Percentiles rank a stretch among this genome's conserved stretches.
These are phyloP conservation scores for Aspergillus carlsbadensis DNA, from an alignment of 495 filamentous ascomycete species.

Conservation along the genomic window DNA sequence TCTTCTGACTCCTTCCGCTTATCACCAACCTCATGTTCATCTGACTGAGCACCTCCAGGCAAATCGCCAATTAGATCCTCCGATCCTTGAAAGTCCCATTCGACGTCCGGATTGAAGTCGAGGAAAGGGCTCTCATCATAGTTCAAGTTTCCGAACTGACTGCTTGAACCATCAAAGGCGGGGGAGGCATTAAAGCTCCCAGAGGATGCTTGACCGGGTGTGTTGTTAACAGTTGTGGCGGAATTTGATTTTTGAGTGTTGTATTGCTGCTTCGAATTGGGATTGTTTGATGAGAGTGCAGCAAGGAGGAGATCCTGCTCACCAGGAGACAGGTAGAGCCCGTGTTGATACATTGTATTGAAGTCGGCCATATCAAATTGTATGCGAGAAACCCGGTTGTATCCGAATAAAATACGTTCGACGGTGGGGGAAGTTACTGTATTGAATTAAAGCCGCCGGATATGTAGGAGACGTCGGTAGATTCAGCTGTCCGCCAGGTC, in stretches of 20 bases:
- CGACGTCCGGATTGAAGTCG: conserved; percentile 75
- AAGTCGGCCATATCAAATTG: conserved; percentile 35
- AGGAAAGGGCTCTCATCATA: conserved; percentile 77
- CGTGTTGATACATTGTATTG: conserved; percentile 39
- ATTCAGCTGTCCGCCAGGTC: conserved; percentile 11
- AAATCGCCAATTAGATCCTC: conserved; percentile 75
- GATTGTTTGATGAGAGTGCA: conserved; percentile 78
- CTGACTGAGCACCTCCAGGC: conserved; percentile 56
- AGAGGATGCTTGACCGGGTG: conserved; percentile 36
- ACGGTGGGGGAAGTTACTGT: neutral
- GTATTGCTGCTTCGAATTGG: conserved; percentile 32
- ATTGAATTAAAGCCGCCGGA: neutral
- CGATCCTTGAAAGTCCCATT: conserved; percentile 61
- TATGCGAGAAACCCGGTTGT: neutral
- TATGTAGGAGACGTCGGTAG: neutral
- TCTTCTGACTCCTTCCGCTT: conserved; percentile 74
- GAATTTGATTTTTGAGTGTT: conserved; percentile 29
- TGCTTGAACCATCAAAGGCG: conserved; percentile 52
- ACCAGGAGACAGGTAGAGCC: conserved; percentile 72
- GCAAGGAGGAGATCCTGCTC: conserved; percentile 88
- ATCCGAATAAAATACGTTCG: neutral
- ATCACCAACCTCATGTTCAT: conserved; percentile 56
- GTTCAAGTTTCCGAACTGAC: conserved; percentile 41
- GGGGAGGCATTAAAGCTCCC: conserved; percentile 47
- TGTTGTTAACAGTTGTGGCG: conserved; percentile 24